phyloP scores from a whole-genome alignment of 2,329 filamentous ascomycete genomes.

The Westerdykella ornata region DNA sequence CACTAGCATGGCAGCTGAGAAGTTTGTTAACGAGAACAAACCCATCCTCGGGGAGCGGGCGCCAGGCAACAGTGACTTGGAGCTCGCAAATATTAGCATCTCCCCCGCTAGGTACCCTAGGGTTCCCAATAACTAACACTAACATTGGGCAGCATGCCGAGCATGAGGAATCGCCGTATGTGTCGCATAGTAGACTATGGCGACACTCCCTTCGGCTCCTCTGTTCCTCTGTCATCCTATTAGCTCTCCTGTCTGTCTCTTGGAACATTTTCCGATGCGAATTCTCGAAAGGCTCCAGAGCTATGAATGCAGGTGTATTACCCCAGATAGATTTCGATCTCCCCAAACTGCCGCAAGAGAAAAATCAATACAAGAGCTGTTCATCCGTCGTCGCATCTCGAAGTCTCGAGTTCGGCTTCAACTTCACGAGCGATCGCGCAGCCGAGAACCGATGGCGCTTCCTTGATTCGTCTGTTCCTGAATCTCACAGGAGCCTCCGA shows the following conservation, averaged over 20 bases:
- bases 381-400: constrained; percentile 1
- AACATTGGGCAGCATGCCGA: background rate
- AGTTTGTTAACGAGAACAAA: background rate
- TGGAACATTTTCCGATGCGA: background rate
- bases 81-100: constrained; percentile 3
- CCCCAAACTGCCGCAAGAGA: background rate
- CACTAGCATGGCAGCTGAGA: background rate
- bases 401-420: constrained; percentile 4
- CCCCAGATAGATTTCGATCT: constrained; percentile 1
- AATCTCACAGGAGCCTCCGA: constrained; percentile 4
- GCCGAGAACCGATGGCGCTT: constrained; percentile 5
- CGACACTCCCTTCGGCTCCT: no score
- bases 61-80: background rate
- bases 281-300: background rate
- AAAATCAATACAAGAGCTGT: constrained; percentile 3
- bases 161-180: background rate
- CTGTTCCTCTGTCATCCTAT: no score
- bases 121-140: constrained; percentile 1
- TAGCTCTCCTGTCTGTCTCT: no score
- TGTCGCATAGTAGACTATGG: background rate
- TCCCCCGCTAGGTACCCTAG: no score
- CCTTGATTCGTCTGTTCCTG: constrained; percentile 2
- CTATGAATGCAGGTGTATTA: background rate
- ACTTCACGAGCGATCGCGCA: constrained; percentile 3
- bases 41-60: background rate